Conservation (phyloP, 1,139 yeast genomes). For the Eremothecium sinecaudum region DNA sequence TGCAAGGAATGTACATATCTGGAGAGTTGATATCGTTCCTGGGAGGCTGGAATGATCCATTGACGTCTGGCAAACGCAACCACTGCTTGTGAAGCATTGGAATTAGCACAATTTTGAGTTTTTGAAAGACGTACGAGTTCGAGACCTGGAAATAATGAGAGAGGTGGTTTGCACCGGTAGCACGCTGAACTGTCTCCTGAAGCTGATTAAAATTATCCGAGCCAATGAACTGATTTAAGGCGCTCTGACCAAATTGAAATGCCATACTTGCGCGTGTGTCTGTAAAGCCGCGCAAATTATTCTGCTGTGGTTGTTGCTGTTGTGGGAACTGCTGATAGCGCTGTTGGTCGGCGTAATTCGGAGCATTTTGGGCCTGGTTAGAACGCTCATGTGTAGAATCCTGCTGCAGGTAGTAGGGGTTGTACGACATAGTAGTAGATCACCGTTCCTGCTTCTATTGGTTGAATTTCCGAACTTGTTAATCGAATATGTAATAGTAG, state of each 20-base stretch:
- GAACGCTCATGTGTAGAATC: constrained; percentile 8
- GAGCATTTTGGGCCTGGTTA: constrained; percentile 19
- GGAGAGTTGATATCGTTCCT: constrained; percentile 79
- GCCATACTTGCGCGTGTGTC: constrained; percentile 85
- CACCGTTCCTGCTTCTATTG: too few species aligned
- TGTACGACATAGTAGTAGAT: constrained; percentile 6
- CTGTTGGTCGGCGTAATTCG: constrained; percentile 12
- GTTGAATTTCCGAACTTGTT: too few species aligned
- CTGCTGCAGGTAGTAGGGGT: constrained; percentile 7
- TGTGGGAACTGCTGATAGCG: constrained; percentile 11
- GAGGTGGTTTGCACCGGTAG: constrained; percentile 22
- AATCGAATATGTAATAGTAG: too few species aligned
- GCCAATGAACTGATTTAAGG: constrained; percentile 42
- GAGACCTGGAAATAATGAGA: constrained; percentile 83
- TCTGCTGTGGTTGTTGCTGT: constrained; percentile 8
- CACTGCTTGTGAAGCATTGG: constrained; percentile 83
- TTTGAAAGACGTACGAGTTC: constrained; percentile 71
- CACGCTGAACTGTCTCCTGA: constrained; percentile 27
- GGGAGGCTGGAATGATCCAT: constrained; percentile 26
- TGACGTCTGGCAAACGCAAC: constrained; percentile 48
- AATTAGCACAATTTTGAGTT: constrained; percentile 62
- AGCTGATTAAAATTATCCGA: constrained; percentile 27
- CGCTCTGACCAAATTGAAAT: constrained; percentile 78
- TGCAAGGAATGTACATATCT: constrained; percentile 88
- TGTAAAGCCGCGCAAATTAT: constrained; percentile 33